Evolutionary conservation across 371 early-diverging fungal species (phyloP), one percentile per base, ranked within the genome.

Genomic region (Lichtheimia ornata): DNA sequence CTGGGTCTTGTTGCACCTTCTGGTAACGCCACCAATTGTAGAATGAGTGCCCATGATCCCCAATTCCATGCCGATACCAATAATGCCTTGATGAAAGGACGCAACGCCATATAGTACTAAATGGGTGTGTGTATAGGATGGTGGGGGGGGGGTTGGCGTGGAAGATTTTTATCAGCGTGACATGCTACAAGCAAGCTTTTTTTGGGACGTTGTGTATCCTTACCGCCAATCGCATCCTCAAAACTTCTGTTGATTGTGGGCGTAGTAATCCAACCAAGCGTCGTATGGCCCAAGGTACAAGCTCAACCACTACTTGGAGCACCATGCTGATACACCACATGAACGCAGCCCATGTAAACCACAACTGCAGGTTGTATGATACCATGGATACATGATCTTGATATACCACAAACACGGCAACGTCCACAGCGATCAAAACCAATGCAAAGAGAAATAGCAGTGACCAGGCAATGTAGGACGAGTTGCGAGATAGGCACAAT

Each of bases 91-190:
- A 76, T 68, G 47, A 62, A 81, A 1, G 59, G 27, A 45, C 77
- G 66, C 27, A 80, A 61, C 7, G 81, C 77, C 73, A 73, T 75
- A 54, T 77, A 80, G 47, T 80, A 80, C 81, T 80, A n/a, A n/a
- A n/a, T n/a, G n/a, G n/a, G n/a, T n/a, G n/a, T n/a, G 65, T 2
- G 15, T 47, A n/a, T 42, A n/a, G 24, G 4, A 25, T 11, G 18
- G 2, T 45, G 5, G 45, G 28, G 35, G 9, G 35, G 9, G 35
- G 5, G 11, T 35, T 6, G 11, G 35, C 35, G 35, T 35, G 35
- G 35, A 35, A 35, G 35, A 35, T 35, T 22, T 22, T 22, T 35
- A 35, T 35, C 35, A 35, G 35, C 35, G 35, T 35, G 6, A 35
- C 35, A 35, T 35, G 35, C 35, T 35, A 35, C 35, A 35, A 35